phyloP scores from a whole-genome alignment of 2,329 filamentous ascomycete species.

The Ceratocystis smalleyi region DNA sequence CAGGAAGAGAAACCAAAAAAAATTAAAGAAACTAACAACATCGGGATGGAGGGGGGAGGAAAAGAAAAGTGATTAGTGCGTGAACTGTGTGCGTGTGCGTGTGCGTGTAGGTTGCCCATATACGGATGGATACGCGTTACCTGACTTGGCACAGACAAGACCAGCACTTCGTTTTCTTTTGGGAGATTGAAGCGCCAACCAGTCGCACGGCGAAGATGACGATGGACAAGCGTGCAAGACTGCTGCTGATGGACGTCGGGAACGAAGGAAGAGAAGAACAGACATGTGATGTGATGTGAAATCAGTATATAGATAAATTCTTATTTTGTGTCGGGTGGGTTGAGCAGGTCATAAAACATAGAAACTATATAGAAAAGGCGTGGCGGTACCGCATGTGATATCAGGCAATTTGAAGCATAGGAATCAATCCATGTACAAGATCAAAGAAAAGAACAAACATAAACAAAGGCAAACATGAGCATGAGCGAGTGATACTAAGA shows the following conservation, averaged over 20 bases:
- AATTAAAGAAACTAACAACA: slow-evolving; percentile 14
- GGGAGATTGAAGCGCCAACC: no score
- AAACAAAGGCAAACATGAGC: not conserved
- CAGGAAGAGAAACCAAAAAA: slow-evolving; percentile 15
- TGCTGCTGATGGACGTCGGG: no score
- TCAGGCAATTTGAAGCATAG: not conserved
- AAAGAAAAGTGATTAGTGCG: not conserved
- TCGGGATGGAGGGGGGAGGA: not conserved
- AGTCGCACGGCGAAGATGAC: no score
- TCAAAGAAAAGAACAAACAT: not conserved
- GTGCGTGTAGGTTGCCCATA: not conserved
- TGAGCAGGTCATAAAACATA: not conserved
- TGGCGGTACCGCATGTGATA: not conserved
- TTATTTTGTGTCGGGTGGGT: no score
- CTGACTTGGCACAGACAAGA: no score
- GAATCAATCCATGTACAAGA: not conserved
- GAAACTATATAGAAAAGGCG: not conserved
- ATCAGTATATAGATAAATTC: not conserved
- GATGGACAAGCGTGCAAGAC: no score
- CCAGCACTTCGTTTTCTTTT: no score
- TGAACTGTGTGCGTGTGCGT: not conserved
- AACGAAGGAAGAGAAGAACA: no score
- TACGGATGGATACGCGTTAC: not conserved
- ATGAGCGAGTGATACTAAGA: no score
- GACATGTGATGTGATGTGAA: not conserved